Base-by-base conservation (phyloP, 768 basidiomycete genomes). In the Naganishia randhawae region DNA sequence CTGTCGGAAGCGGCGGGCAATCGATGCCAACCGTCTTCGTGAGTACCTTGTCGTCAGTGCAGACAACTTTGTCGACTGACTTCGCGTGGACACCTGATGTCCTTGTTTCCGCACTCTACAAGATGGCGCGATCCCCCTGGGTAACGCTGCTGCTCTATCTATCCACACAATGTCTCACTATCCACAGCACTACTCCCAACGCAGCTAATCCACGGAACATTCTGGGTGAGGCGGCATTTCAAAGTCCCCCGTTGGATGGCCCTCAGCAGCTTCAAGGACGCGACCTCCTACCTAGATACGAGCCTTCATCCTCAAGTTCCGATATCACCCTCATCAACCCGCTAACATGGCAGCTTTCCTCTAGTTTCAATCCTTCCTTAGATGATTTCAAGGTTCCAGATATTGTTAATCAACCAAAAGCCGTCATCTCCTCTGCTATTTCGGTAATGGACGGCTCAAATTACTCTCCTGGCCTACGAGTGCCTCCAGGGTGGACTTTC, bases 401-500 rank as follows among this genome's bases (percentile, higher is more conserved):
- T 22, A 42, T 61, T 22, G 1, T 7, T 39, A 27, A 42, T 19
- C 57, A 61, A 17, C 57, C 57, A 35, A 61, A 61, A 48, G 42
- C 68, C 27, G 52, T 63, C 50, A 81, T 94, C 62, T 89, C 89
- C 4, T 92, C 91, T 6, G 88, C 90, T 39, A 78, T 86, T 66
- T 80, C 91, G 45, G 81, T 85, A n/a, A 78, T 83, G 2, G 81
- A 83, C 63, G 31, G 33, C n/a, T 71, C 87, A 87, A 65, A 82
- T 84, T 55, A 74, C 41, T 76, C 76, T 64, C 80, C 79, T 2
- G 78, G 81, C 25, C 76, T 96, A 65, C 83, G 92, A 61, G 85
- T 95, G 11, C 92, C 91, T 0, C 85, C 85, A 8, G 79, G 82
- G 51, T 95, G 92, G 92, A 90, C 90, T 0, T 97, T 95, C 81